Base-by-base conservation (phyloP, 2,329 filamentous ascomycete genomes). In the Penicillium sp. region DNA sequence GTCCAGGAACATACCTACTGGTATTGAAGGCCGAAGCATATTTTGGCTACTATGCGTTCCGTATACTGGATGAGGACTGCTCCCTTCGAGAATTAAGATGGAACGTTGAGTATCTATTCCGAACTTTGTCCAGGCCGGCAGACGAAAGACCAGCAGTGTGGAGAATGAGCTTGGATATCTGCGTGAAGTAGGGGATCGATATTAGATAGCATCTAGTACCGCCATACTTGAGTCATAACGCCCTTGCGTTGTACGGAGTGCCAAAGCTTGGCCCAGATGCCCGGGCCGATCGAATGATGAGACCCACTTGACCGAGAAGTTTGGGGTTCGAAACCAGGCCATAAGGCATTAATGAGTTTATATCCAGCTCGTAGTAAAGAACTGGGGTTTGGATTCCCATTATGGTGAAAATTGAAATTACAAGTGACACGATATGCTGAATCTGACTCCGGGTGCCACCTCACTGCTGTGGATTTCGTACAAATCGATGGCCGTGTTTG, bases 241-340 rank as follows among this genome's bases (percentile, higher is more conserved):
- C 34, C 19, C 36, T 33, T 46, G 6, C 16, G 18, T 22, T 18
- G 16, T 35, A n/a, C 14, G 8, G 10, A 10, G 27, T 30, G 11
- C 16, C n/a, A 39, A 28, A 44, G 45, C 31, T 37, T 47, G 40
- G 40, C 28, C 34, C 13, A 46, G 29, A 45, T 35, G 46, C 22
- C 29, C 22, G 35, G 45, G 16, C 41, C 29, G 41, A 49, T 46
- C 46, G 36, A 41, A 9, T 2, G 22, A 25, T 7, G 22, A 14
- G 46, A 45, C 41, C 46, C 46, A 46, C 46, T 34, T 16, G 9
- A 25, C 29, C 22, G 28, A 39, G 34, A 45, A 49, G 16, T 29
- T 25, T 37, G 33, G 29, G 29, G n/a, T 44, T 38, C 40, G 19
- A 31, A 44, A 30, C 7, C 46, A 43, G 41, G 41, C 41, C 31